Percentiles rank a stretch among this genome's conserved stretches.
Conservation (phyloP, 768 basidiomycete genomes). For the Psilocybe azurescens region DNA sequence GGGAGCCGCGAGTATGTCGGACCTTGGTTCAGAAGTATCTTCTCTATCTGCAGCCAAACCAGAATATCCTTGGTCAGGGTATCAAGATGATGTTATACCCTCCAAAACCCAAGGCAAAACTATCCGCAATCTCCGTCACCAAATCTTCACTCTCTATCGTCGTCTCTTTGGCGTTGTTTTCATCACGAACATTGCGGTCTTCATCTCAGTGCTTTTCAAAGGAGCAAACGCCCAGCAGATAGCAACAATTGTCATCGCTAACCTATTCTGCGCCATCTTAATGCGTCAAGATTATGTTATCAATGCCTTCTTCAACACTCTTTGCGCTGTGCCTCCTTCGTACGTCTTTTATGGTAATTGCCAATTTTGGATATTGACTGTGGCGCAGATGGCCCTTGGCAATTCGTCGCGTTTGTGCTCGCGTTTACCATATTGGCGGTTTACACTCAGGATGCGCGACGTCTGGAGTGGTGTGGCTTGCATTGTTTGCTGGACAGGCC, state of each 20-base stretch:
- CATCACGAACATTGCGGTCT: slow-evolving; percentile 55
- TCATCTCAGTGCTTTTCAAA: slow-evolving; percentile 46
- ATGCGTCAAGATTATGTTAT: slow-evolving; percentile 65
- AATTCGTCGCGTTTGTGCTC: slow-evolving; percentile 56
- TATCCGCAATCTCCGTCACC: slow-evolving; percentile 59
- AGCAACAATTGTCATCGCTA: slow-evolving; percentile 48
- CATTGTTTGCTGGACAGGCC: slow-evolving; percentile 53
- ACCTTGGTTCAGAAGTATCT: slow-evolving; percentile 30
- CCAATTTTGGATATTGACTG: slow-evolving; percentile 7
- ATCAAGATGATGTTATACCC: slow-evolving; percentile 53
- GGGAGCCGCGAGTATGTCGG: slow-evolving; percentile 21
- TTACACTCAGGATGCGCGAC: slow-evolving; percentile 64
- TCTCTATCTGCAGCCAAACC: slow-evolving; percentile 36
- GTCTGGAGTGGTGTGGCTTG: slow-evolving; percentile 59
- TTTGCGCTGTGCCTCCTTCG: slow-evolving; percentile 54
- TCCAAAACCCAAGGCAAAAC: slow-evolving; percentile 52
- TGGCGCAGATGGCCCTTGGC: slow-evolving; percentile 54
- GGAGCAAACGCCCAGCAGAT: slow-evolving; percentile 41
- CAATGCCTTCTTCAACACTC: slow-evolving; percentile 59
- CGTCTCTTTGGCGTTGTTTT: slow-evolving; percentile 66
- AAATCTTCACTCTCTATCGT: slow-evolving; percentile 60
- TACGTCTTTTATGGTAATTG: slow-evolving; percentile 28
- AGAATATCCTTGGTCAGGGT: slow-evolving; percentile 55
- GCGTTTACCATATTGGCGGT: slow-evolving; percentile 66
- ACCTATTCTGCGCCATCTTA: slow-evolving; percentile 52